Evolutionary conservation across 148 eudicot species (phyloP), one percentile per base, ranked within the genome.

Genomic region (Diospyros lotus): DNA sequence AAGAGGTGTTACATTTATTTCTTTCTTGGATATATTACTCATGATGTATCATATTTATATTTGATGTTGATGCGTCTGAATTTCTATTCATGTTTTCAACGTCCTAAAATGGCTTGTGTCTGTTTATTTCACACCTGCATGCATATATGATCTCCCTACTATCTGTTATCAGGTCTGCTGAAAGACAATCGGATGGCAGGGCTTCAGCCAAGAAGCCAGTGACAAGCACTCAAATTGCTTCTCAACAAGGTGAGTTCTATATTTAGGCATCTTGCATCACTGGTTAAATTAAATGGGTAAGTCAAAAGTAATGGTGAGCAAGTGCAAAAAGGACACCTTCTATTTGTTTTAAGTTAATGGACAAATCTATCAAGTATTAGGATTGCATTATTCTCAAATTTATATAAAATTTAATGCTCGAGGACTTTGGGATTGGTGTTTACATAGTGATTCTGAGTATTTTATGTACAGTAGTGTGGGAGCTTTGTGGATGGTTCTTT

Each of bases 201-300:
- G 77, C 91, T 83, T 69, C 90, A 46, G 81, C 93, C 14, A 94
- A 94, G 83, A 89, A 84, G 82, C 80, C 89, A 58, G 60, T 81
- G 82, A 81, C 88, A 41, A 83, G 69, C 71, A 64, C 79, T 71
- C 91, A 83, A 76, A 82, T 50, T 78, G 81, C 70, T 73, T 75
- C 87, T 77, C 81, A 76, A 65, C 89, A 84, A 87, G 93, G 98
- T 94, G 68, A 68, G 74, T 6, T 63, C 14, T 72, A 13, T 71
- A 14, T 56, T 53, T 52, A 3, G 5, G 40, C 41, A 42, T 38
- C n/a, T 41, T 56, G 46, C 61, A 46, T 56, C 18, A 13, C 14
- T 40, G 14, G 15, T 73, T 50, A 4, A 68, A 39, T 73, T 3
- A 12, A 59, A 43, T 38, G 53, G 65, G 38, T 50, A 1, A 46